Conservation (phyloP, 768 basidiomycete genomes). For the Hericium coralloides region DNA sequence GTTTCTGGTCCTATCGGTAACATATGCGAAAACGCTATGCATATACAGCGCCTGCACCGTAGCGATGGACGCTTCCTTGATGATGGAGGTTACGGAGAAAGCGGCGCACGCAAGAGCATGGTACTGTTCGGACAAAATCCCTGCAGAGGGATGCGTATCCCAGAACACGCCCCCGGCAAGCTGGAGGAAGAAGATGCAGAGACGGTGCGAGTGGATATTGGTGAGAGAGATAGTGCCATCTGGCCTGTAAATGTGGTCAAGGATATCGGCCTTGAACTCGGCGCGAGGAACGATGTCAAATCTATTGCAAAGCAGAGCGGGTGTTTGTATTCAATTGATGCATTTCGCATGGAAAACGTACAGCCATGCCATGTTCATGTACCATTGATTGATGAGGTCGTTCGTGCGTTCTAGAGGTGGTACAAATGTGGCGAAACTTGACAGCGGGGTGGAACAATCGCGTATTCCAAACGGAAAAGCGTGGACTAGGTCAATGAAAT, state of each 20-base stretch:
- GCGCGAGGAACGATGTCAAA: slow-evolving; percentile 34
- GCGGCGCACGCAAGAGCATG: slow-evolving; percentile 40
- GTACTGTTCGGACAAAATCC: slow-evolving; percentile 19
- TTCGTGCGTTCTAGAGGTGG: slow-evolving; percentile 24
- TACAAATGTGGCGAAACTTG: slow-evolving; percentile 4
- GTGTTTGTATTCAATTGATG: not conserved
- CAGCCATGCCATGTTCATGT: slow-evolving; percentile 38
- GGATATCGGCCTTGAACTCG: slow-evolving; percentile 32
- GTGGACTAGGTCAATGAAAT: slow-evolving; percentile 35
- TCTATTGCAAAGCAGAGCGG: slow-evolving; percentile 20
- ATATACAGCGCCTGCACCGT: slow-evolving; percentile 41
- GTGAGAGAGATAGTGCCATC: slow-evolving; percentile 23
- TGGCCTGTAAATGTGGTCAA: slow-evolving; percentile 34
- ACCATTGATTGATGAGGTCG: slow-evolving; percentile 34
- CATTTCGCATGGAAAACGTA: slow-evolving; percentile 19
- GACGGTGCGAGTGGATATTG: slow-evolving; percentile 33
- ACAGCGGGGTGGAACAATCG: slow-evolving; percentile 28
- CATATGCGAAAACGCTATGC: slow-evolving; percentile 32
- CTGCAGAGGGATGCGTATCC: slow-evolving; percentile 26
- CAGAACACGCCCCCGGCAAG: slow-evolving; percentile 39
- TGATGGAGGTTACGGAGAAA: slow-evolving; percentile 36
- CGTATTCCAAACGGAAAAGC: slow-evolving; percentile 42
- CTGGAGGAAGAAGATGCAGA: slow-evolving; percentile 45
- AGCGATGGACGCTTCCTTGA: slow-evolving; percentile 34
- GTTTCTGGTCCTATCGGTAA: slow-evolving; percentile 31